Conservation (phyloP, 768 basidiomycete genomes). For the Kwoniella dendrophila region DNA sequence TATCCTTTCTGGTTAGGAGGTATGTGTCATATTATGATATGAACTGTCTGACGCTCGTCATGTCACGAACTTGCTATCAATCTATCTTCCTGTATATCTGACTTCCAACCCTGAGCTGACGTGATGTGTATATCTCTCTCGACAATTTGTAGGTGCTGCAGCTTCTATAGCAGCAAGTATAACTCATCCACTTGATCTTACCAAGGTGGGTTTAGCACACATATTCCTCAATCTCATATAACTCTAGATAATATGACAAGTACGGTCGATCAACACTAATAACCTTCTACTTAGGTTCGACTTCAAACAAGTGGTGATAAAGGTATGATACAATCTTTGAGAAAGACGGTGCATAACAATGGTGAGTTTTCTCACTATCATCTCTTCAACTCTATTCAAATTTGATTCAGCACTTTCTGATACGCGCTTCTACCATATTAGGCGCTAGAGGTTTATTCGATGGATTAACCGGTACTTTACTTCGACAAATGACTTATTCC, state of each 20-base stretch:
- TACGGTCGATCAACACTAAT: background rate
- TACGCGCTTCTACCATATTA: background rate
- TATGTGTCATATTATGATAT: slow-evolving; percentile 22
- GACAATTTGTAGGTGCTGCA: slow-evolving; percentile 33
- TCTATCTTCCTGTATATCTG: background rate
- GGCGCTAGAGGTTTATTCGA: slow-evolving; percentile 72
- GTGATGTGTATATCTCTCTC: background rate
- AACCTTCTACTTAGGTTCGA: slow-evolving; percentile 56
- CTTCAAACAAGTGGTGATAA: slow-evolving; percentile 91
- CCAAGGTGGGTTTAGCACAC: slow-evolving; percentile 61
- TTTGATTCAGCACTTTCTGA: background rate
- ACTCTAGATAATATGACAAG: background rate
- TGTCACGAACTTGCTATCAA: background rate
- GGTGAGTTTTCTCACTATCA: slow-evolving; percentile 57
- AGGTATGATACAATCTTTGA: slow-evolving; percentile 78
- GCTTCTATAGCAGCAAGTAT: slow-evolving; percentile 42
- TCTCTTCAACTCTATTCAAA: background rate
- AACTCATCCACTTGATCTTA: slow-evolving; percentile 60
- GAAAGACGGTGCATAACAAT: slow-evolving; percentile 78
- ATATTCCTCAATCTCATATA: background rate
- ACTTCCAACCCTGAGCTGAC: background rate
- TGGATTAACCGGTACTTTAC: slow-evolving; percentile 83
- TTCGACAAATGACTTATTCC: slow-evolving; percentile 91
- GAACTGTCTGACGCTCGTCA: too few relatives aligned
- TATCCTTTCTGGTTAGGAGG: slow-evolving; percentile 51